A percentile compares a stretch with the other conserved stretches of the same genome.
phyloP scores from a whole-genome alignment of 345 rosid species.

The Eutrema yunnanense region DNA sequence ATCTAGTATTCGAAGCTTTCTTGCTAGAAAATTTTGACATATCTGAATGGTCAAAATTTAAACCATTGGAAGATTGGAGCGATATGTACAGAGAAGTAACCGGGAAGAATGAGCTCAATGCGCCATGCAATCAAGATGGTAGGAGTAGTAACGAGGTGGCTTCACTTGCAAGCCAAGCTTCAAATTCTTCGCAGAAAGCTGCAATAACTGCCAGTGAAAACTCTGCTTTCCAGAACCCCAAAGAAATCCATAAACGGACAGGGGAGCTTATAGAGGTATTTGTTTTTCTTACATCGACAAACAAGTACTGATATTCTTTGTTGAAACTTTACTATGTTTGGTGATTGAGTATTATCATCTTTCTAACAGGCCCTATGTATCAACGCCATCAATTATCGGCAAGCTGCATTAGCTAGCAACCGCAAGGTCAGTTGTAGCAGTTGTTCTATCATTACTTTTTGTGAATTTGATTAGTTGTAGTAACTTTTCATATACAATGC shows the following conservation, averaged over 20 bases:
- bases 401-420: conserved; percentile 81
- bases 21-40: conserved; percentile 48
- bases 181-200: conserved; percentile 53
- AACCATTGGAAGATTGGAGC: conserved; percentile 50
- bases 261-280: conserved; percentile 91
- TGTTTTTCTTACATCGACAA: conserved; percentile 11
- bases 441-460: conserved; percentile 3
- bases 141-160: conserved; percentile 28
- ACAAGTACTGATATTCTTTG: conserved; percentile 10
- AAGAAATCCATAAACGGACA: conserved; percentile 66
- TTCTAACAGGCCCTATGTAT: conserved; percentile 73
- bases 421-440: conserved; percentile 60
- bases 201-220: conserved; percentile 34
- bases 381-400: conserved; percentile 56
- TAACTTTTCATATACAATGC: background rate
- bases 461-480: conserved; percentile 3
- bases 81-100: conserved; percentile 37
- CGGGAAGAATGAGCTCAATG: conserved; percentile 31
- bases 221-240: conserved; percentile 47
- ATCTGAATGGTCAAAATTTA: conserved; percentile 35
- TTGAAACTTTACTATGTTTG: conserved; percentile 1
- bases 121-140: conserved; percentile 31
- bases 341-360: conserved; percentile 11
- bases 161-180: conserved; percentile 34
- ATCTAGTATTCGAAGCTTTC: conserved; percentile 53